Percentiles rank a stretch among this genome's conserved stretches.
phyloP scores from a whole-genome alignment of 352 stramenopile genomes.

The Globisporangium spiculum region DNA sequence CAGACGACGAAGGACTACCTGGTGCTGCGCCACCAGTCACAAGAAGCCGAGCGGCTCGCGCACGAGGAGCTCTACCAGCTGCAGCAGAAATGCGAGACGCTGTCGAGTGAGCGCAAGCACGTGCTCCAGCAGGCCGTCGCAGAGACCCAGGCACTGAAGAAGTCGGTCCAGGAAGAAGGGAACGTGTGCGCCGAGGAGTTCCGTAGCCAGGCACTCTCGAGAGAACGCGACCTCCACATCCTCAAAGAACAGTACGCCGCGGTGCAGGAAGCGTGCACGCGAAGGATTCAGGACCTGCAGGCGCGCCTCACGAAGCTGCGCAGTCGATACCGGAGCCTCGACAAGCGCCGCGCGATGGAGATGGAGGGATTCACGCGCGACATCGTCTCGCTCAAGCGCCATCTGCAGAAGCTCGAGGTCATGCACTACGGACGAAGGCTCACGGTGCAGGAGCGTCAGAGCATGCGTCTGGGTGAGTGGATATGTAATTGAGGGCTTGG shows the following conservation, averaged over 20 bases:
- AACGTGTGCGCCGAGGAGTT: slow-evolving; percentile 55
- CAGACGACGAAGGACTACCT: slow-evolving; percentile 80
- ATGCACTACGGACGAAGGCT: slow-evolving; percentile 57
- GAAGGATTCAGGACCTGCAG: slow-evolving; percentile 71
- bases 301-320: slow-evolving; percentile 60
- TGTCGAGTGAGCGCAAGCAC: slow-evolving; percentile 41
- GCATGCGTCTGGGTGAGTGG: slow-evolving; percentile 34
- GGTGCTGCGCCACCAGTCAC: slow-evolving; percentile 62
- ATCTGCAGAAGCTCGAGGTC: slow-evolving; percentile 72
- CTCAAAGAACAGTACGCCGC: slow-evolving; percentile 76
- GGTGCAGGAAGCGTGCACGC: slow-evolving; percentile 65
- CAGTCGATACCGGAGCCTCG: slow-evolving; percentile 53
- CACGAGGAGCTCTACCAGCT: slow-evolving; percentile 55
- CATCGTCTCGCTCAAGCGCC: slow-evolving; percentile 50
- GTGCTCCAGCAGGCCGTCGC: slow-evolving; percentile 38
- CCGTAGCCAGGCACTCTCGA: slow-evolving; percentile 45
- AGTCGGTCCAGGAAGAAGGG: slow-evolving; percentile 52
- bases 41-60: slow-evolving; percentile 53
- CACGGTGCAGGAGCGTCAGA: slow-evolving; percentile 44
- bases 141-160: slow-evolving; percentile 43
- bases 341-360: slow-evolving; percentile 72
- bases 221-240: slow-evolving; percentile 68
- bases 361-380: slow-evolving; percentile 83
- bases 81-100: slow-evolving; percentile 33
- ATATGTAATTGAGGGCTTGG: neutral